Conservation (phyloP, 225 moss, liverwort and hornwort species). For the Rhytidiadelphus loreus region DNA sequence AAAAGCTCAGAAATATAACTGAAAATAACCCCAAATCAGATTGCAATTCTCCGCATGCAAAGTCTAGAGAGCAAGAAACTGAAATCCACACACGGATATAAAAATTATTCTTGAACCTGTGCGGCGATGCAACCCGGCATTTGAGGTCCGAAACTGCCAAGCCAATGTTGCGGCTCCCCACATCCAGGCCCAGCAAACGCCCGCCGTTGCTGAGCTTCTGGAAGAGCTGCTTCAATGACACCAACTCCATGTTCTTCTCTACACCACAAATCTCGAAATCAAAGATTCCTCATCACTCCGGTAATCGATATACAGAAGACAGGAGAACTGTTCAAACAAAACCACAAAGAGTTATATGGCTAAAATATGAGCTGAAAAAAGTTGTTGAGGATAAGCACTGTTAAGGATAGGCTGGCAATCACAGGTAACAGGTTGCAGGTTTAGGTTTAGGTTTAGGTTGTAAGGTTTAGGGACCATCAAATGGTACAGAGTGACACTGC, state of each 20-base stretch:
- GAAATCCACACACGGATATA: background rate
- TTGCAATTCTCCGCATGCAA: background rate
- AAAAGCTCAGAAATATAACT: background rate
- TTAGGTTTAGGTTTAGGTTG: too few species aligned
- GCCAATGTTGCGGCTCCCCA: constrained; percentile 70
- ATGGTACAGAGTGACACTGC: background rate
- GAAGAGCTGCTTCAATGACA: constrained; percentile 61
- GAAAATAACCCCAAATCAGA: background rate
- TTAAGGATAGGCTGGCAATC: background rate
- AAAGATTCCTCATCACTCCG: background rate
- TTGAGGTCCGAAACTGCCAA: constrained; percentile 58
- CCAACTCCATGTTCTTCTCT: constrained; percentile 40
- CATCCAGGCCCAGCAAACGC: constrained; percentile 62
- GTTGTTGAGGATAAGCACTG: background rate
- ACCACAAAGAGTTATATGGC: background rate
- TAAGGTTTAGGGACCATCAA: background rate
- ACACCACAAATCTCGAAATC: background rate
- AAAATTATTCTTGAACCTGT: constrained; percentile 12
- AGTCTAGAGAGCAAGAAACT: background rate
- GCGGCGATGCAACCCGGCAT: constrained; percentile 64
- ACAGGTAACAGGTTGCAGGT: background rate
- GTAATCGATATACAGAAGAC: background rate
- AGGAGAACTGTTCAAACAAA: background rate
- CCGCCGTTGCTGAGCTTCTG: constrained; percentile 44
- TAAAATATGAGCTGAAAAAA: background rate